These are phyloP conservation scores for Fusarium sp. DNA, from an alignment of 2,329 filamentous ascomycete species.

Conservation along the genomic window DNA sequence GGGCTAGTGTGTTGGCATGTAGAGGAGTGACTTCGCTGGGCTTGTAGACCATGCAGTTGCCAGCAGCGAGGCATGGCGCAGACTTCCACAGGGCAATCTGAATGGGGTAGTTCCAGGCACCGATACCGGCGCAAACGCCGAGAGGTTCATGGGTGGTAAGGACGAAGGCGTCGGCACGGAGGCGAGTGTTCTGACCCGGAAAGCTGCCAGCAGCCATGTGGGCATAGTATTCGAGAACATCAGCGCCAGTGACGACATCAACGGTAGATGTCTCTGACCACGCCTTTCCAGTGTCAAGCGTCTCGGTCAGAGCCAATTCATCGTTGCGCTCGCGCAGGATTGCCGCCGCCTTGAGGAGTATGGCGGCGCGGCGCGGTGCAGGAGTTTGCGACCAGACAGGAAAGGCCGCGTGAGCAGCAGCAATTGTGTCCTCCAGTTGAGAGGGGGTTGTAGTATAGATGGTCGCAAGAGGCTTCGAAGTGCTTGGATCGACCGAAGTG, in stretches of 20 bases:
- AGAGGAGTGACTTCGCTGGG: constrained; percentile 88
- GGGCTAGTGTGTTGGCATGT: constrained; percentile 80
- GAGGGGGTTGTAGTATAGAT: constrained; percentile 76
- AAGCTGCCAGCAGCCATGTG: constrained; percentile 82
- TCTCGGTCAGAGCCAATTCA: constrained; percentile 82
- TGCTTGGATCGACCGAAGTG: constrained; percentile 80
- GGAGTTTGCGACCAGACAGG: constrained; percentile 81
- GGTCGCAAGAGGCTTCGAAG: constrained; percentile 73
- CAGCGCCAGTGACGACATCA: constrained; percentile 84
- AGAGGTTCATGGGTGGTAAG: constrained; percentile 86
- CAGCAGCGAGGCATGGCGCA: constrained; percentile 84
- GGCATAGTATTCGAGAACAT: constrained; percentile 89
- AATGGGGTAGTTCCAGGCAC: constrained; percentile 93
- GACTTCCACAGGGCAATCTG: constrained; percentile 94
- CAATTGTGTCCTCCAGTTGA: constrained; percentile 78
- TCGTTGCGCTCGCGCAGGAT: constrained; percentile 83
- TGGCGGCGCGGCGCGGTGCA: constrained; percentile 78
- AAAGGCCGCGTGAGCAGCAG: constrained; percentile 79
- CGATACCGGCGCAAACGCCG: constrained; percentile 87
- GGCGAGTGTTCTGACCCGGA: constrained; percentile 81
- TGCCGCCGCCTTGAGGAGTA: constrained; percentile 80
- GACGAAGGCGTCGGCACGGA: constrained; percentile 82
- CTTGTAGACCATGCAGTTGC: constrained; percentile 93
- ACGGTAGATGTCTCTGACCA: constrained; percentile 87
- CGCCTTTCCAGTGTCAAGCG: constrained; percentile 87